Evolutionary conservation across 768 basidiomycete species (phyloP).

Genomic region (Galerina sulciceps): DNA sequence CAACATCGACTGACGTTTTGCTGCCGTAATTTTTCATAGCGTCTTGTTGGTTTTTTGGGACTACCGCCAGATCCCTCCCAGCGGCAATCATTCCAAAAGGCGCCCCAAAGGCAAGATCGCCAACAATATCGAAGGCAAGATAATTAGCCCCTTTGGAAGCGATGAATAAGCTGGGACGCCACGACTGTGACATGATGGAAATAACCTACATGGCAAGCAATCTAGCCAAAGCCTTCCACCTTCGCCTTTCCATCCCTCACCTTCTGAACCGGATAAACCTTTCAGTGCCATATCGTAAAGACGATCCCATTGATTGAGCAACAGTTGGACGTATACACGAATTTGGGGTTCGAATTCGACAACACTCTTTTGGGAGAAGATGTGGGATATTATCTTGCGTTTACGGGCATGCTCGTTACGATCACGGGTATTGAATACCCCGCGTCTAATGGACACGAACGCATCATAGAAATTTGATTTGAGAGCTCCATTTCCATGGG

Average conservation of each 20-base stretch:
- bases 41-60: conserved; percentile 58
- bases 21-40: conserved; percentile 63
- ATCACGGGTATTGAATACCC: conserved; percentile 81
- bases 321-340: conserved; percentile 55
- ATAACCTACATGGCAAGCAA: conserved; percentile 66
- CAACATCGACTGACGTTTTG: conserved; percentile 45
- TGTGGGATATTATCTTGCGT: conserved; percentile 88
- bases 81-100: conserved; percentile 89
- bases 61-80: conserved; percentile 72
- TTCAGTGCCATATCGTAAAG: conserved; percentile 60
- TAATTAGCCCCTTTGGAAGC: conserved; percentile 50
- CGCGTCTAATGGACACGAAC: conserved; percentile 75
- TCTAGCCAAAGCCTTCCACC: conserved; percentile 75
- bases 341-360: conserved; percentile 87
- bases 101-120: conserved; percentile 85
- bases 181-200: not conserved
- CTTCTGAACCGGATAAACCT: conserved; percentile 60
- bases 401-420: conserved; percentile 83
- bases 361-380: conserved; percentile 85
- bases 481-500: conserved; percentile 81
- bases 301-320: conserved; percentile 79
- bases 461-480: conserved; percentile 82
- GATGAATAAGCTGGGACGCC: conserved; percentile 10
- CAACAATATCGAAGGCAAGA: conserved; percentile 73
- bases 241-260: conserved; percentile 66